phyloP scores from a whole-genome alignment of 768 basidiomycete species.

The Dacryopinax spathularia region DNA sequence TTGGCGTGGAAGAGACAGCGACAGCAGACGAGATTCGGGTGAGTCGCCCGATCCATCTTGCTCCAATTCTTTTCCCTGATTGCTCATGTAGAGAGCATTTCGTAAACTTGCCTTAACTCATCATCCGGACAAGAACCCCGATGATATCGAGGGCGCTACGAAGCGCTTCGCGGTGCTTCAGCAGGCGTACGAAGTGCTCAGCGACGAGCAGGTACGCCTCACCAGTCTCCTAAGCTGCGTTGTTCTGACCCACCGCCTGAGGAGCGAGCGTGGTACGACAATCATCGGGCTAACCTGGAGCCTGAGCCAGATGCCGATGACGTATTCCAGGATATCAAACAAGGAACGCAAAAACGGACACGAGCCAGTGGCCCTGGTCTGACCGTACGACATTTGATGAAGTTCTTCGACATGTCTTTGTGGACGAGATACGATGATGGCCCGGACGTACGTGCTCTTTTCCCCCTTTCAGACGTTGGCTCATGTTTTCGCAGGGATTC shows the following conservation, averaged over 20 bases:
- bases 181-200: slow-evolving; percentile 93
- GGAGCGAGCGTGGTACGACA: slow-evolving; percentile 98
- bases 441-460: slow-evolving; percentile 34
- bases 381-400: slow-evolving; percentile 62
- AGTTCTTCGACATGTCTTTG: slow-evolving; percentile 63
- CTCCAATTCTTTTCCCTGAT: neutral
- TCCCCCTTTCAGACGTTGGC: neutral
- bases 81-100: slow-evolving; percentile 12
- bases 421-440: slow-evolving; percentile 55
- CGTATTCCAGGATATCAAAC: slow-evolving; percentile 73
- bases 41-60: slow-evolving; percentile 10
- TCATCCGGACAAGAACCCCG: slow-evolving; percentile 37
- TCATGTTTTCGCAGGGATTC: slow-evolving; percentile 47
- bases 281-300: slow-evolving; percentile 63
- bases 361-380: slow-evolving; percentile 54
- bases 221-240: slow-evolving; percentile 7
- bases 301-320: slow-evolving; percentile 73
- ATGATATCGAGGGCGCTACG: slow-evolving; percentile 74
- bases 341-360: slow-evolving; percentile 37
- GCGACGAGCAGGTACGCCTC: slow-evolving; percentile 74
- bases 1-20: slow-evolving; percentile 69
- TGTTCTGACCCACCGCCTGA: slow-evolving; percentile 32
- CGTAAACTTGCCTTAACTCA: slow-evolving; percentile 16
- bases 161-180: slow-evolving; percentile 76
- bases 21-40: slow-evolving; percentile 84